Conservation (phyloP, 1,284 basidiomycete genomes). For the Macrocybe sp. region DNA sequence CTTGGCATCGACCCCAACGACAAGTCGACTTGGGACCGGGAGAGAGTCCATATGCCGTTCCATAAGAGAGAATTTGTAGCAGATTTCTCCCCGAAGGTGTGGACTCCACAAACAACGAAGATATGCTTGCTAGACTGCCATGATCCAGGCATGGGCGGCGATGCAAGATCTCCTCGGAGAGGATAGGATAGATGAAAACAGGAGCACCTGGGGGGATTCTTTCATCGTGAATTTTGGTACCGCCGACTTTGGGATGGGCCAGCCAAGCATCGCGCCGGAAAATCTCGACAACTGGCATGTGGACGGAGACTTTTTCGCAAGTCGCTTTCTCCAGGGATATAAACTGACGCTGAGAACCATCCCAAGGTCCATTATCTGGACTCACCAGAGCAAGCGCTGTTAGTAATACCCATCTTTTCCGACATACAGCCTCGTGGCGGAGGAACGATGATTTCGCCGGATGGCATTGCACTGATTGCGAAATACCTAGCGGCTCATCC, state of each 20-base stretch:
- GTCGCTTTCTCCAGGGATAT: slow-evolving; percentile 7
- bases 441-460: slow-evolving; percentile 52
- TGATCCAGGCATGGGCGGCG: slow-evolving; percentile 46
- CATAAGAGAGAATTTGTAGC: slow-evolving; percentile 40
- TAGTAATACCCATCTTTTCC: slow-evolving; percentile 55
- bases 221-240: slow-evolving; percentile 58
- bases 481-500: slow-evolving; percentile 51
- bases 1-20: slow-evolving; percentile 48
- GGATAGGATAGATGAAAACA: slow-evolving; percentile 46
- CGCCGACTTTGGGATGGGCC: slow-evolving; percentile 31
- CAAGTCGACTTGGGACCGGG: slow-evolving; percentile 48
- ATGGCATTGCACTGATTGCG: slow-evolving; percentile 46
- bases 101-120: slow-evolving; percentile 2
- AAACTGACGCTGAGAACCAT: neutral
- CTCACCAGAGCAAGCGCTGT: slow-evolving; percentile 55
- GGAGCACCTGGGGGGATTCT: slow-evolving; percentile 49
- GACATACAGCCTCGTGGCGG: slow-evolving; percentile 49
- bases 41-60: slow-evolving; percentile 52
- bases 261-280: slow-evolving; percentile 28
- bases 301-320: slow-evolving; percentile 58
- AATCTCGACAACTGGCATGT: slow-evolving; percentile 60
- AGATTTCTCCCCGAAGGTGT: slow-evolving; percentile 49
- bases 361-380: slow-evolving; percentile 52
- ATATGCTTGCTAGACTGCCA: too few relatives aligned
- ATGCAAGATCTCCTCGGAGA: slow-evolving; percentile 55